Conservation (phyloP, 148 eudicot genomes). For the Suaeda aralocaspica region DNA sequence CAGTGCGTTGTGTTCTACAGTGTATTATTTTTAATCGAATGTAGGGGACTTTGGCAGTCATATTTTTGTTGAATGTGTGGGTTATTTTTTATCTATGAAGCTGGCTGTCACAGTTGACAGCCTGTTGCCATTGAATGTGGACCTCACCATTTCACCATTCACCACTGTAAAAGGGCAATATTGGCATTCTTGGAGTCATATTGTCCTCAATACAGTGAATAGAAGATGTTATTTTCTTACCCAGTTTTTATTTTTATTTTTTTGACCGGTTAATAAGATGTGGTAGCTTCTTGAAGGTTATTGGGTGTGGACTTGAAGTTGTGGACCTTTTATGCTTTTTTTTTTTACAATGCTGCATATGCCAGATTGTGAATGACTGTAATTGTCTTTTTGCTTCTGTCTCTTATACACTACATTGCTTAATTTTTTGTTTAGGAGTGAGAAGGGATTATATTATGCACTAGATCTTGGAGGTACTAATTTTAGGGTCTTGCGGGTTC, state of each 20-base stretch:
- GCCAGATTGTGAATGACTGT: not conserved
- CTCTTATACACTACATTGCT: conserved; percentile 14
- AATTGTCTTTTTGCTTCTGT: not conserved
- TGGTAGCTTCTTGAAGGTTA: conserved; percentile 8
- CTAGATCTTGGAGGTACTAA: conserved; percentile 86
- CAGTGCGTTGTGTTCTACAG: conserved; percentile 8
- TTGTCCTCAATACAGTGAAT: conserved; percentile 24
- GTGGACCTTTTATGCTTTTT: not conserved
- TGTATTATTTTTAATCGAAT: conserved; percentile 7
- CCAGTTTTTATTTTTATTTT: conserved; percentile 2
- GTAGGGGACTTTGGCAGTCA: conserved; percentile 18
- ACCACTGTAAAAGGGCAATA: conserved; percentile 24
- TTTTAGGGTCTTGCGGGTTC: conserved; percentile 79
- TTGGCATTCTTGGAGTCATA: conserved; percentile 18
- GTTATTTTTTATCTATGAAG: conserved; percentile 19
- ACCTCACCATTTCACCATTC: conserved; percentile 17
- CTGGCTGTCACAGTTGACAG: conserved; percentile 36
- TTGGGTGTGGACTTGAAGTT: conserved; percentile 14
- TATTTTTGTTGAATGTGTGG: conserved; percentile 30
- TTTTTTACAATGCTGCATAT: conserved; percentile 3
- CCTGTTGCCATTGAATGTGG: conserved; percentile 37
- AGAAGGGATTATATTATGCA: conserved; percentile 80
- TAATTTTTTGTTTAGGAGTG: conserved; percentile 52
- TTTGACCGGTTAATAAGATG: conserved; percentile 7
- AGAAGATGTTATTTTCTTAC: conserved; percentile 21